Evolutionary conservation across 2,329 filamentous ascomycete genomes (phyloP).

Genomic region (Neonectria ditissima): DNA sequence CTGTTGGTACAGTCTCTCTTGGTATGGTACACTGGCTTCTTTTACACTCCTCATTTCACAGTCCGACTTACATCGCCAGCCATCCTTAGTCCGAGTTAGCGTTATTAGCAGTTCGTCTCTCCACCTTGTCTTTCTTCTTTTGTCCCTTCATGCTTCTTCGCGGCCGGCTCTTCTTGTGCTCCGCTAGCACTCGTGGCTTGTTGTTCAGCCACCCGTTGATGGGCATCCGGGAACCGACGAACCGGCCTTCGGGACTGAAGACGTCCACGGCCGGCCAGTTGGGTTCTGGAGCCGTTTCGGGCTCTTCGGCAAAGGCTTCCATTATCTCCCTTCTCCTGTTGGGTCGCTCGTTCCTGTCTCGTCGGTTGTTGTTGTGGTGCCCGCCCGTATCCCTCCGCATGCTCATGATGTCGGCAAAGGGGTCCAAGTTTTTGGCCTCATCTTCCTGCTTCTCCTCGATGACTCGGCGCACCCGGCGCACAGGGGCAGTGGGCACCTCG

Average conservation of each 20-base stretch:
- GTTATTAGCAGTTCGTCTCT: conserved; percentile 41
- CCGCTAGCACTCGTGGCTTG: conserved; percentile 63
- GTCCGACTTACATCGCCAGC: neutral
- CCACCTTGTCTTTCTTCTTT: conserved; percentile 56
- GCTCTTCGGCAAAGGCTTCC: conserved; percentile 20
- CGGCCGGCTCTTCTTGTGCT: conserved; percentile 67
- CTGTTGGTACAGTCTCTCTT: conserved; percentile 19
- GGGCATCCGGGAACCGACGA: conserved; percentile 73
- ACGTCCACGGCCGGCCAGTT: conserved; percentile 82
- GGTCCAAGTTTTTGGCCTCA: conserved; percentile 27
- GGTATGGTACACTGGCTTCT: conserved; percentile 5
- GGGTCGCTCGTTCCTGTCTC: conserved; percentile 26
- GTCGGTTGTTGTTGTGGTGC: conserved; percentile 43
- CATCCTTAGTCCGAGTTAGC: conserved; percentile 11
- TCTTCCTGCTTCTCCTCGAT: neutral
- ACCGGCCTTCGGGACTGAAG: conserved; percentile 86
- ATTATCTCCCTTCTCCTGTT: conserved; percentile 20
- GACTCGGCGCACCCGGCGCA: conserved; percentile 11
- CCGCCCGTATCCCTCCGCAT: conserved; percentile 39
- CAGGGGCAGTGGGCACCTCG: conserved; percentile 29
- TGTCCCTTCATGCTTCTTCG: conserved; percentile 76
- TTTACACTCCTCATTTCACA: conserved; percentile 3
- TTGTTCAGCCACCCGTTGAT: conserved; percentile 78
- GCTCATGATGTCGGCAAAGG: conserved; percentile 43
- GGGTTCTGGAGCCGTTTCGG: conserved; percentile 44